Percentiles rank a stretch among this genome's conserved stretches.
Conservation (phyloP, 768 basidiomycete genomes). For the Kwoniella botswanensis region DNA sequence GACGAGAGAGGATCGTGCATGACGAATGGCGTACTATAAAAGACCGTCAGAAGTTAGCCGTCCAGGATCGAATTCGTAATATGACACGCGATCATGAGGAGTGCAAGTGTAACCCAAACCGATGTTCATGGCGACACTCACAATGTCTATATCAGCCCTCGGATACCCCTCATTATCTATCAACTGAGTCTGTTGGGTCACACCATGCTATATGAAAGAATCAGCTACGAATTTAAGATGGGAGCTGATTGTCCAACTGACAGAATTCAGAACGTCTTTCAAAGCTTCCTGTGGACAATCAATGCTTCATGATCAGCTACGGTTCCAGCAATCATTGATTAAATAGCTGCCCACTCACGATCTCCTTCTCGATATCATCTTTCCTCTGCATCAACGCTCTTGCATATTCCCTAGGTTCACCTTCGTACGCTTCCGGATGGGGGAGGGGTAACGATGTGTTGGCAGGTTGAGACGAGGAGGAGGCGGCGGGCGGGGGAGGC, state of each 20-base stretch:
- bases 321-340: background rate
- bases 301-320: background rate
- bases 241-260: conserved; percentile 14
- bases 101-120: no score
- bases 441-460: conserved; percentile 39
- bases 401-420: conserved; percentile 60
- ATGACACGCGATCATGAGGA: no score
- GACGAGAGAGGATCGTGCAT: conserved; percentile 71
- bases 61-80: no score
- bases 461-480: conserved; percentile 21
- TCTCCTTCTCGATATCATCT: conserved; percentile 73
- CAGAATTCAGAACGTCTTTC: conserved; percentile 45
- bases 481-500: conserved; percentile 5
- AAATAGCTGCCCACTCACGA: conserved; percentile 60
- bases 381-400: conserved; percentile 71
- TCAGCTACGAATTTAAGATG: background rate
- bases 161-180: conserved; percentile 90
- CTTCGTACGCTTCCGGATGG: conserved; percentile 46
- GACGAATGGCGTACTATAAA: conserved; percentile 52
- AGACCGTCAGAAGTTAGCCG: no score
- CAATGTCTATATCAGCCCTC: conserved; percentile 75
- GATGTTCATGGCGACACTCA: conserved; percentile 58
- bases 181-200: conserved; percentile 66
- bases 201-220: conserved; percentile 29
- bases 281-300: conserved; percentile 34